These are phyloP conservation scores for Podospora australis DNA, from an alignment of 495 filamentous ascomycete species.

Conservation along the genomic window DNA sequence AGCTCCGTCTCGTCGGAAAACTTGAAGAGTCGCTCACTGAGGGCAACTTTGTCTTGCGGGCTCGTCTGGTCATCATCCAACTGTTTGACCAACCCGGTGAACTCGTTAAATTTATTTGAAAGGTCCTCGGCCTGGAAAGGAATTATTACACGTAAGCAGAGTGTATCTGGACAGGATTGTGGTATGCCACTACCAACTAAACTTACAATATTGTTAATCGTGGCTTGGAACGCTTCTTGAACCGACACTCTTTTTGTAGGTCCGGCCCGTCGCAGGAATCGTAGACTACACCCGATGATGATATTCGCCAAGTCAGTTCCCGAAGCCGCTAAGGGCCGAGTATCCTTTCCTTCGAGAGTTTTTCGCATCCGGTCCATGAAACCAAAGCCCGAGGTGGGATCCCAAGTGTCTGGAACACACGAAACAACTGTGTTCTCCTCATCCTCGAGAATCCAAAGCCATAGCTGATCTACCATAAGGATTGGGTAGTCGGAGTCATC, in stretches of 20 bases:
- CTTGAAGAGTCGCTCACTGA: conserved; percentile 1
- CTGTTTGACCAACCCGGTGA: neutral
- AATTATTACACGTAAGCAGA: too few species aligned
- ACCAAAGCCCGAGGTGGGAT: neutral
- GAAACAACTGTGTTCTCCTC: conserved; percentile 4
- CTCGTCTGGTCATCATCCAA: neutral
- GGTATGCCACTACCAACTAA: too few species aligned
- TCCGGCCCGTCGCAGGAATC: too few species aligned
- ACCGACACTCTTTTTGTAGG: too few species aligned
- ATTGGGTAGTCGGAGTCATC: neutral
- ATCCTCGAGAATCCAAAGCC: conserved; percentile 6
- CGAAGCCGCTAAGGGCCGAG: too few species aligned
- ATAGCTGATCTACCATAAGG: conserved; percentile 7
- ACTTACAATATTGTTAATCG: too few species aligned
- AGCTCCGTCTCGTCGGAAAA: conserved; percentile 2
- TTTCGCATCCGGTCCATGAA: too few species aligned
- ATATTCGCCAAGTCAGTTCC: too few species aligned
- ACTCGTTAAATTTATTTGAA: neutral
- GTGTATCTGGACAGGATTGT: too few species aligned
- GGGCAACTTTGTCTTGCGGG: neutral
- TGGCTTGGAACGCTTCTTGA: too few species aligned
- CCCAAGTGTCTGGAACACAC: conserved; percentile 5
- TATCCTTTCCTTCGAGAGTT: too few species aligned
- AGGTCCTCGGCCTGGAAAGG: conserved; percentile 1
- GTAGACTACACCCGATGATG: too few species aligned